A percentile compares a stretch with the other conserved stretches of the same genome.
Conservation (phyloP, 495 filamentous ascomycete genomes). For the Xylaria curta region DNA sequence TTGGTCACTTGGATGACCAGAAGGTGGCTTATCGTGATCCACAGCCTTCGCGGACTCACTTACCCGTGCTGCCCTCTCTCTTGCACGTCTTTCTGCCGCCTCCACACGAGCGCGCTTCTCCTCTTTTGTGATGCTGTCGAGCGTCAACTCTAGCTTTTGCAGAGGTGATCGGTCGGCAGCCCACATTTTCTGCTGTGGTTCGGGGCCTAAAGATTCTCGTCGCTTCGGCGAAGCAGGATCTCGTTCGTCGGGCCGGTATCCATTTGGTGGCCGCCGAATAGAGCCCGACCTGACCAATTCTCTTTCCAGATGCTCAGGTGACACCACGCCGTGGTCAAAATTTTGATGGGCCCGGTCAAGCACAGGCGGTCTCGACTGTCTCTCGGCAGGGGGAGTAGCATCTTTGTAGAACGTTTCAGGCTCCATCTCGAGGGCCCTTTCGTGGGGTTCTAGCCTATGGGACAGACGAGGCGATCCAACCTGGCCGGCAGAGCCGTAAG, state of each 20-base stretch:
- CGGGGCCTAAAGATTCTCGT: conserved; percentile 34
- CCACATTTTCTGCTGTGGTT: conserved; percentile 56
- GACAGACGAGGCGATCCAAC: conserved; percentile 32
- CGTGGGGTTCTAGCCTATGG: conserved; percentile 33
- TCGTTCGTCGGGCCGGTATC: conserved; percentile 22
- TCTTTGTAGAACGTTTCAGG: conserved; percentile 48
- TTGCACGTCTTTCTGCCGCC: conserved; percentile 71
- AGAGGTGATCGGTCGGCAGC: conserved; percentile 85
- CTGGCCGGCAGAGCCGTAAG: conserved; percentile 39
- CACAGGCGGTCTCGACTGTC: conserved; percentile 37
- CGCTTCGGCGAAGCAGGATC: conserved; percentile 33
- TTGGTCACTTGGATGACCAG: conserved; percentile 26
- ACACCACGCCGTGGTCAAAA: conserved; percentile 33
- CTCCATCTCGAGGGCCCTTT: conserved; percentile 42
- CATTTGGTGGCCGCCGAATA: conserved; percentile 33
- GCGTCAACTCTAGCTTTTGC: conserved; percentile 86
- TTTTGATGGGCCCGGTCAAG: conserved; percentile 43
- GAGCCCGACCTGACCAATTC: conserved; percentile 32
- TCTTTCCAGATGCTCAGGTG: conserved; percentile 25
- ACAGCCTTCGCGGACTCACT: conserved; percentile 36
- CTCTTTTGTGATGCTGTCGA: conserved; percentile 89
- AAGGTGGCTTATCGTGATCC: conserved; percentile 27
- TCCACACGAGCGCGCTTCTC: conserved; percentile 84
- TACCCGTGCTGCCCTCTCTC: conserved; percentile 54
- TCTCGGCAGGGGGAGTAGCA: conserved; percentile 40